A percentile compares a stretch with the other conserved stretches of the same genome.
Conservation (phyloP, 2,329 filamentous ascomycete species). For the Penicillium aurantiogriseum region DNA sequence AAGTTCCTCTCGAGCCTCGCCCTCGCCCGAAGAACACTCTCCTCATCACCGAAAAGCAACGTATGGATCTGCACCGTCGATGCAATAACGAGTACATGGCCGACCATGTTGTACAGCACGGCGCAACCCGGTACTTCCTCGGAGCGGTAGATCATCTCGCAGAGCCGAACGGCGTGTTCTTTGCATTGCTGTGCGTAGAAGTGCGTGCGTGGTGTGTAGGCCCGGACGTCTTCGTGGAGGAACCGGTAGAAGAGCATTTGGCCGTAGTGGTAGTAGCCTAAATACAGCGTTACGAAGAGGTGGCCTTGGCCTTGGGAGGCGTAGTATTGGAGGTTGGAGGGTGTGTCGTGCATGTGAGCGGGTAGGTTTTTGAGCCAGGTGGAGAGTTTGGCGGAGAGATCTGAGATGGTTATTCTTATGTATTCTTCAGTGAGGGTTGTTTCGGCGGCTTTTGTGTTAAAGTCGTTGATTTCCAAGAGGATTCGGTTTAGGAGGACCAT, state of each 20-base stretch:
- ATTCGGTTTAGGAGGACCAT: conserved; percentile 44
- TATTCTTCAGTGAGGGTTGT: conserved; percentile 21
- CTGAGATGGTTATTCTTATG: conserved; percentile 24
- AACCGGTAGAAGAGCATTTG: conserved; percentile 52
- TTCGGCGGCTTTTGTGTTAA: conserved; percentile 36
- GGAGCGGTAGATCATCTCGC: conserved; percentile 43
- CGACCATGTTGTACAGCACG: conserved; percentile 47
- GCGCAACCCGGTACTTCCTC: conserved; percentile 40
- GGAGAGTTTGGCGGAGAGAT: conserved; percentile 36
- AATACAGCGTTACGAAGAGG: conserved; percentile 47
- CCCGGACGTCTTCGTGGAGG: conserved; percentile 34
- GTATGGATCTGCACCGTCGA: conserved; percentile 51
- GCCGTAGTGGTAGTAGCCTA: conserved; percentile 50
- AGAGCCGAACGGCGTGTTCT: conserved; percentile 41
- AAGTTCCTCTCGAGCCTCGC: conserved; percentile 47
- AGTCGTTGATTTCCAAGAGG: conserved; percentile 42
- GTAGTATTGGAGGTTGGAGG: conserved; percentile 41
- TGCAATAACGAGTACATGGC: conserved; percentile 49
- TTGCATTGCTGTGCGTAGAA: conserved; percentile 44
- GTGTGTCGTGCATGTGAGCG: conserved; percentile 37
- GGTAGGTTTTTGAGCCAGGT: conserved; percentile 40
- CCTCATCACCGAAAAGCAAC: conserved; percentile 44
- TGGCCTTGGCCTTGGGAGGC: conserved; percentile 43
- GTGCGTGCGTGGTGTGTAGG: conserved; percentile 11
- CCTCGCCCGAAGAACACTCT: conserved; percentile 37